Evolutionary conservation across 495 filamentous ascomycete genomes (phyloP), one percentile per base, ranked within the genome.

Genomic region (Astrocystis sublimbata): DNA sequence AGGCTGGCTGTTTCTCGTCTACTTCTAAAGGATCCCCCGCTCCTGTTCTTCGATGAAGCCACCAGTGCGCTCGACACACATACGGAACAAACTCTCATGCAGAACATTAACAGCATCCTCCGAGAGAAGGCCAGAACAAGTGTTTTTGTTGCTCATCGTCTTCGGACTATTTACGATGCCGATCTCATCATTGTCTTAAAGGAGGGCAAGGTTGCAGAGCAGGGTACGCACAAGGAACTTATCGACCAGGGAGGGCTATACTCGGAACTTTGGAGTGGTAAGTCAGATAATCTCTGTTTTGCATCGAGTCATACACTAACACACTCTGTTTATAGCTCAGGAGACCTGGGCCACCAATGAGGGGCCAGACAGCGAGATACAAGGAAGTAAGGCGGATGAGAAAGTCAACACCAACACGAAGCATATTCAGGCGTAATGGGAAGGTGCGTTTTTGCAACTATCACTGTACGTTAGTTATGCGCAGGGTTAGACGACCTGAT

Each of bases 21-120:
- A 36, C 82, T 98, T 1, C 77, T 98, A 45, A 98, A 98, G 67
- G 91, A 98, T 66, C 93, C 94, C 0, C 89, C 92, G 6, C 75
- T 98, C 35, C 77, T 98, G 1, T 98, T 98, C 83, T 98, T 98
- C 65, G 94, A 98, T 68, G 94, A 98, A 79, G 94, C 94, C 76
- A 98, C 96, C 1, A 96, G 91, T 50, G 96, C 94, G 1, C 79
- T 98, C 47, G 94, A 98, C 70, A 97, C 96, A 0, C 91, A 97
- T 71, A 98, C 94, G 0, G 94, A 98, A 74, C 91, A 96, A 74
- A 87, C 89, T 0, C 80, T 98, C 40, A 86, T 98, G 75, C 83
- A 88, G 60, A 96, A 97, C 67, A 97, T 98, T 74, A 96, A 96
- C 71, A 89, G 88, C 69, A 96, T 98, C 61, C 75, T 98, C 53